Percentiles rank a stretch among this genome's conserved stretches.
phyloP scores from a whole-genome alignment of 305 asterid genomes.

The Fraxinus velutina region DNA sequence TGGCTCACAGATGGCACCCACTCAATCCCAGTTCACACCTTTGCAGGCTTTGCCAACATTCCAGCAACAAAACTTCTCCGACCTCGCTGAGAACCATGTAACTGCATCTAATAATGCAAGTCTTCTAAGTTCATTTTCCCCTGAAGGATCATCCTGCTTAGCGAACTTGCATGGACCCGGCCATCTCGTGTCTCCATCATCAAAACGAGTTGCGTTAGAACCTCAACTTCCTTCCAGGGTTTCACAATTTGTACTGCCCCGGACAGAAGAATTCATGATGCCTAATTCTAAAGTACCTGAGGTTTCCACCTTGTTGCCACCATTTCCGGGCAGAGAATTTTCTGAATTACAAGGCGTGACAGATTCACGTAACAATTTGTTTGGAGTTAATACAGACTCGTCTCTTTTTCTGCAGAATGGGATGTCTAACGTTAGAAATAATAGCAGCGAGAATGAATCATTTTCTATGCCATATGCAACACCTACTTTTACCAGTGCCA shows the following conservation, averaged over 20 bases:
- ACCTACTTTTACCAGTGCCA: conserved; percentile 47
- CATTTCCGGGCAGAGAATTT: conserved; percentile 62
- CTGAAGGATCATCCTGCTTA: conserved; percentile 47
- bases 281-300: conserved; percentile 60
- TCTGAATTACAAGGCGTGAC: conserved; percentile 49
- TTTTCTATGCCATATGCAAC: conserved; percentile 54
- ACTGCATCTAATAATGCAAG: conserved; percentile 48
- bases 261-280: conserved; percentile 48
- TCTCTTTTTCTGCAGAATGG: conserved; percentile 48
- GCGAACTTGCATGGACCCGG: conserved; percentile 46
- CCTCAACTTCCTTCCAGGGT: conserved; percentile 57
- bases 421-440: conserved; percentile 42
- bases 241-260: conserved; percentile 54
- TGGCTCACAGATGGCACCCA: conserved; percentile 42
- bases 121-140: conserved; percentile 65
- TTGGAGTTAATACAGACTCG: conserved; percentile 51
- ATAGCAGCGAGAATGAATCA: conserved; percentile 44
- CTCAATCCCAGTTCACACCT: conserved; percentile 56
- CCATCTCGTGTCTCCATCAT: conserved; percentile 48
- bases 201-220: conserved; percentile 72
- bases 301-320: conserved; percentile 59
- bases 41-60: conserved; percentile 41
- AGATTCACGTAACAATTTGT: conserved; percentile 55
- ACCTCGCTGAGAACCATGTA: conserved; percentile 52
- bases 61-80: conserved; percentile 63